Percentiles rank a stretch among this genome's conserved stretches.
phyloP scores from a whole-genome alignment of 208 protist species.

The Herpetomonas muscarum region DNA sequence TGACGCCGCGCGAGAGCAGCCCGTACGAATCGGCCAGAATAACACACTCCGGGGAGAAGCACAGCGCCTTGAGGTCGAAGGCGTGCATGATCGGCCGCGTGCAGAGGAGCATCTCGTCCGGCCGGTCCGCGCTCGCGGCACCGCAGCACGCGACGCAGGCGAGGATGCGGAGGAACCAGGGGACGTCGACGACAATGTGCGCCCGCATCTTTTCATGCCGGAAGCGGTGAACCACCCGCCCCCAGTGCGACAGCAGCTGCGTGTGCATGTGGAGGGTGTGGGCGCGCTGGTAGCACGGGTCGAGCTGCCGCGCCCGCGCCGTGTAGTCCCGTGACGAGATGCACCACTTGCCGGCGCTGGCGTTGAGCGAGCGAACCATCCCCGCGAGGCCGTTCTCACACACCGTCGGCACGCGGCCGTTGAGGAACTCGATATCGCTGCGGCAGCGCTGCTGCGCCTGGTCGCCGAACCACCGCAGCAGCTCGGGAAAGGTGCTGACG shows the following conservation, averaged over 20 bases:
- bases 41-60: slow-evolving; percentile 13
- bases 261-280: slow-evolving; percentile 57
- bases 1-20: slow-evolving; percentile 18
- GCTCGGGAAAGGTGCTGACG: slow-evolving; percentile 52
- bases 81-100: background rate
- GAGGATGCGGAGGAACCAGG: slow-evolving; percentile 45
- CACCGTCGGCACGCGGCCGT: slow-evolving; percentile 52
- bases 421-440: slow-evolving; percentile 64
- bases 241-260: slow-evolving; percentile 64
- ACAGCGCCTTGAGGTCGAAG: background rate
- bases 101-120: background rate
- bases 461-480: slow-evolving; percentile 64
- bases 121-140: slow-evolving; percentile 8
- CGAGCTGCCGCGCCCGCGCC: slow-evolving; percentile 34
- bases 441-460: slow-evolving; percentile 47
- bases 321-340: slow-evolving; percentile 61
- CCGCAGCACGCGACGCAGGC: slow-evolving; percentile 24
- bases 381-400: slow-evolving; percentile 28
- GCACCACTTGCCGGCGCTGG: slow-evolving; percentile 44
- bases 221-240: slow-evolving; percentile 57
- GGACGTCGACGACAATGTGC: slow-evolving; percentile 59
- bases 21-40: slow-evolving; percentile 23
- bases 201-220: slow-evolving; percentile 40
- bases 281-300: slow-evolving; percentile 31
- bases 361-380: slow-evolving; percentile 23